Base-by-base conservation (phyloP, 2,329 filamentous ascomycete genomes). In the Epichloe coenophiala region DNA sequence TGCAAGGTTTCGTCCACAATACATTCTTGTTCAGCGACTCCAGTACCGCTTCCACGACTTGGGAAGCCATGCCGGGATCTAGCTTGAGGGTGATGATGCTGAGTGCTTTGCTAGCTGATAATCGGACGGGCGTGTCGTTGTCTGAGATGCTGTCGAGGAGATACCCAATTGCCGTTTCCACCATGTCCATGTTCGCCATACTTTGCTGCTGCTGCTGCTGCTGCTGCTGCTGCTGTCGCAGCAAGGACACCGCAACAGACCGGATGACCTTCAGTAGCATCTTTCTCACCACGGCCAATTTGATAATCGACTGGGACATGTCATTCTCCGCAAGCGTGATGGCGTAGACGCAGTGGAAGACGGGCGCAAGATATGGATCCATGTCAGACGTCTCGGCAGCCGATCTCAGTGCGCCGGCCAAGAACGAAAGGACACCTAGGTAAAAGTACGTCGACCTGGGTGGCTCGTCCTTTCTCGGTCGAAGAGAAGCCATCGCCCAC, bases 31-130 rank as follows among this genome's bases (percentile, higher is more conserved):
- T 74, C 65, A 74, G 81, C 56, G 65, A 88, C 67, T 84, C 85
- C 33, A 95, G 75, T 11, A 97, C 83, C 1, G 87, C 89, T 53
- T 95, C 86, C 12, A 96, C 83, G 11, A 98, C 84, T 61, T 97
- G 86, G 1, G 79, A 77, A 1, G 87, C 88, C 84, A 96, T 89
- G 21, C 84, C 84, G 0, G 78, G 68, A 43, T 89, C 81, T 7
- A 98, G 69, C 57, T 86, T 90, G 47, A 94, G 71, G 0, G 90
- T 84, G 56, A 97, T 81, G 49, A 95, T 77, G 65, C 89, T 95
- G 43, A 97, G 77, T 4, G 89, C 86, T 68, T 98, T 98, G 65
- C 89, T 95, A 19, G 91, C 88, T 35, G 91, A 86, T 59, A 95
- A 80, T 38, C 93, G 77, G 12, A 98, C 90, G 0, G 89, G 88